Evolutionary conservation across 768 basidiomycete genomes (phyloP).

Genomic region (Rhodotorula paludigena): DNA sequence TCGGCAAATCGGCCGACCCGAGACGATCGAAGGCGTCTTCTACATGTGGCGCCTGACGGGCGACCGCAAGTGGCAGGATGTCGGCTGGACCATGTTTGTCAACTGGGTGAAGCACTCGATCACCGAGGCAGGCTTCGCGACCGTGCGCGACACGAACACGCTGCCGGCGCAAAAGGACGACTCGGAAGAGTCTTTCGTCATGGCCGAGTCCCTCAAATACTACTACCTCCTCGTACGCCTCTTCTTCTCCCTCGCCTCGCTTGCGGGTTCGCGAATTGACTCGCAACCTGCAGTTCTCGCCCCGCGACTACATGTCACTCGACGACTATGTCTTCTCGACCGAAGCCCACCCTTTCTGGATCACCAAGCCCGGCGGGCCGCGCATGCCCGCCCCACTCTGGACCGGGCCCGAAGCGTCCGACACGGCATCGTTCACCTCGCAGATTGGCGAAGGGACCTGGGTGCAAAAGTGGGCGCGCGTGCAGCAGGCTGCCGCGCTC

Average conservation of each 20-base stretch:
- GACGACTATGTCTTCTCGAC: constrained; percentile 55
- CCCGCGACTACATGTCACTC: constrained; percentile 58
- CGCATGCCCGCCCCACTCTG: not conserved
- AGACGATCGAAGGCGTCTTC: constrained; percentile 50
- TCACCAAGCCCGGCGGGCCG: constrained; percentile 50
- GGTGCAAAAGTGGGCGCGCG: constrained; percentile 34
- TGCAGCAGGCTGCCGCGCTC: constrained; percentile 18
- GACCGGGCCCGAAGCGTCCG: constrained; percentile 17
- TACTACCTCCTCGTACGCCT: constrained; percentile 32
- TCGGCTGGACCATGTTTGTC: constrained; percentile 52
- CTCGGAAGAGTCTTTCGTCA: constrained; percentile 34
- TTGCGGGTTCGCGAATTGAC: constrained; percentile 54
- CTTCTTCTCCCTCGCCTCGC: not conserved
- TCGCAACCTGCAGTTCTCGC: constrained; percentile 53
- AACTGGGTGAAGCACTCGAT: constrained; percentile 26
- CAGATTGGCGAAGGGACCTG: constrained; percentile 28
- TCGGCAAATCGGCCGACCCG: constrained; percentile 48
- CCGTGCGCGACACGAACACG: constrained; percentile 28
- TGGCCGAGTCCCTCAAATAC: constrained; percentile 49
- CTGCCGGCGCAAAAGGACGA: constrained; percentile 25
- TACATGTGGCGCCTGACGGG: constrained; percentile 50
- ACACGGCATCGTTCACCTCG: not conserved
- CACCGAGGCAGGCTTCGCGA: constrained; percentile 25
- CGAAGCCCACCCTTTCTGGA: constrained; percentile 69
- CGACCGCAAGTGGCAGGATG: constrained; percentile 50